These are phyloP conservation scores for Metarhizium anisopliae DNA, from an alignment of 2,329 filamentous ascomycete species.

Conservation along the genomic window DNA sequence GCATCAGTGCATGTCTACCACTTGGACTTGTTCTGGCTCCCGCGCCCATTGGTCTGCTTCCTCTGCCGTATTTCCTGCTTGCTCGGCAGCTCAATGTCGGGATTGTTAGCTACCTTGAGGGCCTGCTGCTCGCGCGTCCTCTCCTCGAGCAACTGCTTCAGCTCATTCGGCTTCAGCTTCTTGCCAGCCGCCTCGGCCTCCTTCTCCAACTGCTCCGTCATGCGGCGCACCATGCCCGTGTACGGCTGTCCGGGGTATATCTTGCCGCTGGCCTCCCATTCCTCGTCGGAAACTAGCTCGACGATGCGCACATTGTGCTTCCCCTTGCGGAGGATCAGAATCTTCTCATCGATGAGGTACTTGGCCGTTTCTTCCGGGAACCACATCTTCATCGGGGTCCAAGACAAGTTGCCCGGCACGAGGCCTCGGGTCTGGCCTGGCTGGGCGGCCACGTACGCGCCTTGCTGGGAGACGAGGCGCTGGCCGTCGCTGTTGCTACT, in stretches of 20 bases:
- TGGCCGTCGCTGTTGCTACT: constrained; percentile 47
- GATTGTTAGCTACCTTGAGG: constrained; percentile 29
- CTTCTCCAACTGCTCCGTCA: constrained; percentile 28
- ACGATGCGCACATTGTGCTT: constrained; percentile 56
- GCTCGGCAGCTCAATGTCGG: constrained; percentile 29
- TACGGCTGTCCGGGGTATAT: constrained; percentile 45
- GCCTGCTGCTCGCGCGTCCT: constrained; percentile 9
- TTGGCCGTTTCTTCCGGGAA: constrained; percentile 46
- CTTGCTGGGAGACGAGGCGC: constrained; percentile 44
- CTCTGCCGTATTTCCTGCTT: constrained; percentile 23
- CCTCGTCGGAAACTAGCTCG: constrained; percentile 48
- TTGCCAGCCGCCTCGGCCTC: constrained; percentile 24
- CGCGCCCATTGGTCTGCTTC: constrained; percentile 7
- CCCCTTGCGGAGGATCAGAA: constrained; percentile 53
- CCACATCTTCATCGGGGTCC: constrained; percentile 53
- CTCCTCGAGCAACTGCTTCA: constrained; percentile 20
- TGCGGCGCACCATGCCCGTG: constrained; percentile 37
- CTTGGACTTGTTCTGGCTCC: neutral
- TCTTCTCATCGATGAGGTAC: constrained; percentile 49
- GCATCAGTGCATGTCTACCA: neutral
- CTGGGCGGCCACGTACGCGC: constrained; percentile 51
- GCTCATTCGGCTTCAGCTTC: constrained; percentile 15
- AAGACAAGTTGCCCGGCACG: constrained; percentile 44
- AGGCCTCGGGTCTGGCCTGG: constrained; percentile 36
- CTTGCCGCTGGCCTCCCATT: constrained; percentile 38